Evolutionary conservation across 2,329 filamentous ascomycete genomes (phyloP).

Genomic region (Biscogniauxia marginata): DNA sequence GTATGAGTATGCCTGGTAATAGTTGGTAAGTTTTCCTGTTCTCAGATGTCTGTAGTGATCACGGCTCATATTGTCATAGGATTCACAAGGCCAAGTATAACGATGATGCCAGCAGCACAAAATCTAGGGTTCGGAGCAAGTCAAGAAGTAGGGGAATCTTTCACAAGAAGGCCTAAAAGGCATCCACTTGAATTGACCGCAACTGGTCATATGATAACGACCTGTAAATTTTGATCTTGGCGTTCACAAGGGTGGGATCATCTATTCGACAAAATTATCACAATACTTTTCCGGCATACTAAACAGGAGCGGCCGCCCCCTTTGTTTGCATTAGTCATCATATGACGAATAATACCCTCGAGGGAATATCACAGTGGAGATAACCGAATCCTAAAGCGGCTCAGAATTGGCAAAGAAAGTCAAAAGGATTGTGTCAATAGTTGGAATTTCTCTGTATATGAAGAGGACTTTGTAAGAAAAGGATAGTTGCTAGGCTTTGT

Average conservation of each 20-base stretch:
- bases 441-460: conserved; percentile 13
- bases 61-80: conserved; percentile 48
- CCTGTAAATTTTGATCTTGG: conserved; percentile 9
- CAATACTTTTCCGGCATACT: conserved; percentile 12
- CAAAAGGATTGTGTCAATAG: conserved; percentile 8
- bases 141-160: conserved; percentile 75
- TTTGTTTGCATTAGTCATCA: conserved; percentile 7
- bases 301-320: conserved; percentile 9
- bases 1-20: conserved; percentile 96
- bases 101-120: conserved; percentile 54
- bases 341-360: conserved; percentile 16
- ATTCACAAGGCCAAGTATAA: conserved; percentile 96
- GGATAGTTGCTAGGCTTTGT: conserved; percentile 4
- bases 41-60: neutral
- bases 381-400: conserved; percentile 3
- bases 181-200: conserved; percentile 4
- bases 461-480: conserved; percentile 5
- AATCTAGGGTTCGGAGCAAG: conserved; percentile 65
- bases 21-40: conserved; percentile 71
- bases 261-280: conserved; percentile 16
- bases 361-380: conserved; percentile 8
- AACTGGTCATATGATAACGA: conserved; percentile 8
- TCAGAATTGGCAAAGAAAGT: conserved; percentile 6
- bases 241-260: conserved; percentile 13
- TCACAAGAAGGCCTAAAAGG: conserved; percentile 48